Conservation (phyloP, 2,329 filamentous ascomycete genomes). For the Pleomassaria siparia region DNA sequence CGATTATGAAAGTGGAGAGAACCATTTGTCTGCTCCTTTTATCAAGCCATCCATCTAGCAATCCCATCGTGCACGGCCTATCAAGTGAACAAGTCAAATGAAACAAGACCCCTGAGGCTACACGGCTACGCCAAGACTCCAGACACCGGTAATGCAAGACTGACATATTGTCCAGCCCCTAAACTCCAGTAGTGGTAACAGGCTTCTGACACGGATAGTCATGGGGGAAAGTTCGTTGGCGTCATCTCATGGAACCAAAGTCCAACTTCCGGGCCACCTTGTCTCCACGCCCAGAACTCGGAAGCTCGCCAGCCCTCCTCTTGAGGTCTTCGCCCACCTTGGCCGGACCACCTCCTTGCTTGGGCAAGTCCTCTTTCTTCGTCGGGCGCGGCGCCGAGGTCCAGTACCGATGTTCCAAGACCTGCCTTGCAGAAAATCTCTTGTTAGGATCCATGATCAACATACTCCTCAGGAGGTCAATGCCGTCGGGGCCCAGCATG, state of each 20-base stretch:
- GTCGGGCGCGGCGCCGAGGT: slow-evolving; percentile 79
- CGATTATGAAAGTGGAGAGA: too few species aligned
- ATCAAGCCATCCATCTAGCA: too few species aligned
- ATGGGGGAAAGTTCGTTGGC: not conserved
- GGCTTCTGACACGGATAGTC: not conserved
- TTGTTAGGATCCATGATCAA: slow-evolving; percentile 83
- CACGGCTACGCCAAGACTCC: not conserved
- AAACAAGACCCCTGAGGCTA: not conserved
- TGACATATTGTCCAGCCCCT: not conserved
- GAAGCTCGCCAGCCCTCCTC: slow-evolving; percentile 69
- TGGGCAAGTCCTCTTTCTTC: slow-evolving; percentile 78
- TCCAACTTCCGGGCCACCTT: slow-evolving; percentile 78
- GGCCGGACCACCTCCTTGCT: slow-evolving; percentile 66
- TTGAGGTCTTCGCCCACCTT: slow-evolving; percentile 83
- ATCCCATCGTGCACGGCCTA: too few species aligned
- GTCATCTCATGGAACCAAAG: slow-evolving; percentile 17
- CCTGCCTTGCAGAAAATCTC: slow-evolving; percentile 73
- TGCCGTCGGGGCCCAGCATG: slow-evolving; percentile 77
- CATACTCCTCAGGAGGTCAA: slow-evolving; percentile 85
- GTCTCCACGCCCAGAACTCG: slow-evolving; percentile 66
- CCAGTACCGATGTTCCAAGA: slow-evolving; percentile 87
- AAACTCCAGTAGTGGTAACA: not conserved
- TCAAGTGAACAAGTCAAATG: too few species aligned
- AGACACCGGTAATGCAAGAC: not conserved
- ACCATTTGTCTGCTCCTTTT: too few species aligned